Evolutionary conservation across 148 eudicot species (phyloP).

Genomic region (Rhododendron henanense): DNA sequence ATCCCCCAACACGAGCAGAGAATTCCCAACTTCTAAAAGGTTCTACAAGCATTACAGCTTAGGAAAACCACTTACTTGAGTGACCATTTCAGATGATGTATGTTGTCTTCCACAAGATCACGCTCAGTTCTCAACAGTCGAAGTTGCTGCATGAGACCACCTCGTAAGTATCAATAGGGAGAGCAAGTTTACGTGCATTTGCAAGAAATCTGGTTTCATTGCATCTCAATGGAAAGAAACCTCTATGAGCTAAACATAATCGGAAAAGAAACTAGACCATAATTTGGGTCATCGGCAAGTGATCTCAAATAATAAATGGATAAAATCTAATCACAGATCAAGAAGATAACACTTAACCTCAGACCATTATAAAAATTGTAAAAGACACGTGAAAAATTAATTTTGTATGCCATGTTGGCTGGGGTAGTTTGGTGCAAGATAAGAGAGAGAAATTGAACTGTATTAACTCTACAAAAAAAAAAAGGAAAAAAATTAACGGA

Average conservation of each 20-base stretch:
- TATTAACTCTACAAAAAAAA: not conserved
- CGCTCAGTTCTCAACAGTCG: slow-evolving; percentile 70
- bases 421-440: not conserved
- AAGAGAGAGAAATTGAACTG: not conserved
- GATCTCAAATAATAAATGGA: not conserved
- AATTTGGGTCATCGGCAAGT: not conserved
- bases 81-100: slow-evolving; percentile 87
- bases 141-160: slow-evolving; percentile 56
- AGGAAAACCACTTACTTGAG: slow-evolving; percentile 25
- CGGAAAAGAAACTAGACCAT: not conserved
- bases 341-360: not conserved
- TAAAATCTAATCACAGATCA: not conserved
- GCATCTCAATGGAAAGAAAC: not conserved
- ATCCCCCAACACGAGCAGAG: not conserved
- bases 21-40: not conserved
- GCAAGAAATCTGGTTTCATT: not conserved
- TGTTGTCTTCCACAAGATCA: slow-evolving; percentile 70
- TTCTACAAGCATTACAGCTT: no score
- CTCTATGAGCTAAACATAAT: not conserved
- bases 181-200: not conserved
- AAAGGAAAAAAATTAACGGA: not conserved
- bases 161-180: not conserved
- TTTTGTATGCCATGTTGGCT: not conserved
- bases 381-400: not conserved
- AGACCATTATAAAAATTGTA: not conserved